Evolutionary conservation across 768 basidiomycete genomes (phyloP).

Genomic region (Pleurotus sapidus): DNA sequence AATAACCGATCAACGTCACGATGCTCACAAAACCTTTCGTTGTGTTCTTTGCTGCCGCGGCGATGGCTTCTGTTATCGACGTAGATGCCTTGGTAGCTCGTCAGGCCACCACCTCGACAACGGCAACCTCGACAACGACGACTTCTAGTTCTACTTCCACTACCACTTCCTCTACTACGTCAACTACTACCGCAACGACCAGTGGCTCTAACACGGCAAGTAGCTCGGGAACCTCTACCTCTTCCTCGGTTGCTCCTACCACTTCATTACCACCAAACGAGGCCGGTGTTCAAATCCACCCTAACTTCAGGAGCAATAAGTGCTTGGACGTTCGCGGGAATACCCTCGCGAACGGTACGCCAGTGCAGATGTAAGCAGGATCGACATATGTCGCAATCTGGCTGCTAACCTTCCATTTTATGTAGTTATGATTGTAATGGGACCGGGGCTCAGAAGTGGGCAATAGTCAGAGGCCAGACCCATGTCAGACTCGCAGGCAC

Average conservation of each 20-base stretch:
- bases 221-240: not conserved
- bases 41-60: not conserved
- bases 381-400: not conserved
- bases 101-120: not conserved
- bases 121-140: not conserved
- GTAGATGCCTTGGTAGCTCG: not conserved
- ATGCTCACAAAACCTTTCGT: not conserved
- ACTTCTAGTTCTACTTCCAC: too few species aligned
- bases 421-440: slow-evolving; percentile 31
- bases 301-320: slow-evolving; percentile 18
- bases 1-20: not conserved
- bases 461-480: slow-evolving; percentile 19
- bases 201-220: not conserved
- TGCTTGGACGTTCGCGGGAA: slow-evolving; percentile 29
- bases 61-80: not conserved
- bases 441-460: slow-evolving; percentile 27
- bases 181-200: not conserved
- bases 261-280: not conserved
- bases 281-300: slow-evolving; percentile 16
- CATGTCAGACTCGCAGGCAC: slow-evolving; percentile 23
- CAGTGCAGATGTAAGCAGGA: slow-evolving; percentile 28
- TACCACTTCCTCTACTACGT: not conserved
- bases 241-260: not conserved
- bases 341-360: slow-evolving; percentile 24
- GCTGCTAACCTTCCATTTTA: not conserved